Conservation (phyloP, 2,329 filamentous ascomycete genomes). For the Geosmithia putterillii region DNA sequence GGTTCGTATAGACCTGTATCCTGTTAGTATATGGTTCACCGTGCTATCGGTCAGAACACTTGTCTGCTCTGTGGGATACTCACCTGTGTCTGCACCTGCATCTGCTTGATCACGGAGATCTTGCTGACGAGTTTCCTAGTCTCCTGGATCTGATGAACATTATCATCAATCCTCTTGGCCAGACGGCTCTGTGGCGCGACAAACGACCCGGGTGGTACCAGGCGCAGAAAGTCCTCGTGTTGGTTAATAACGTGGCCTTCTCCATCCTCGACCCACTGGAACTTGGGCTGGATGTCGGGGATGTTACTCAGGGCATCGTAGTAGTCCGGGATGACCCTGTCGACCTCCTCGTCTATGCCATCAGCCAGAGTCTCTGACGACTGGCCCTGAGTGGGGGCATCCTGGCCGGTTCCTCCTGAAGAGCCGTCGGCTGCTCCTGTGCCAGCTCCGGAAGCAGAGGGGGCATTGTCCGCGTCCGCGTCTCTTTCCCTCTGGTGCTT, state of each 20-base stretch:
- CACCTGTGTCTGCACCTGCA: constrained; percentile 96
- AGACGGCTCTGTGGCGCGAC: constrained; percentile 62
- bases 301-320: constrained; percentile 81
- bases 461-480: too few species aligned
- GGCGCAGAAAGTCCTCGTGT: constrained; percentile 68
- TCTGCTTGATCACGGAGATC: constrained; percentile 96
- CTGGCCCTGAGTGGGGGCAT: constrained; percentile 23
- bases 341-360: constrained; percentile 80
- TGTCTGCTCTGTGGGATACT: constrained; percentile 7
- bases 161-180: constrained; percentile 71
- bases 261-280: constrained; percentile 81
- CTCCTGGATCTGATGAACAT: constrained; percentile 92
- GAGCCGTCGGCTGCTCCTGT: constrained; percentile 23
- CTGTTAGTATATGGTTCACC: background rate
- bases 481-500: constrained; percentile 64
- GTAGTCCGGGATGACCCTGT: constrained; percentile 81
- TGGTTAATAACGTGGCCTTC: constrained; percentile 85
- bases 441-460: background rate
- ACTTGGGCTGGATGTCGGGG: constrained; percentile 65
- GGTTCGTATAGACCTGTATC: constrained; percentile 80
- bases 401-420: constrained; percentile 21
- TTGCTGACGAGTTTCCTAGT: constrained; percentile 93
- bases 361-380: constrained; percentile 67
- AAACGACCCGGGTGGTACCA: constrained; percentile 67
- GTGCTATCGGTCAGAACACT: background rate